phyloP scores from a whole-genome alignment of 345 rosid species.

The Camelina hispida region DNA sequence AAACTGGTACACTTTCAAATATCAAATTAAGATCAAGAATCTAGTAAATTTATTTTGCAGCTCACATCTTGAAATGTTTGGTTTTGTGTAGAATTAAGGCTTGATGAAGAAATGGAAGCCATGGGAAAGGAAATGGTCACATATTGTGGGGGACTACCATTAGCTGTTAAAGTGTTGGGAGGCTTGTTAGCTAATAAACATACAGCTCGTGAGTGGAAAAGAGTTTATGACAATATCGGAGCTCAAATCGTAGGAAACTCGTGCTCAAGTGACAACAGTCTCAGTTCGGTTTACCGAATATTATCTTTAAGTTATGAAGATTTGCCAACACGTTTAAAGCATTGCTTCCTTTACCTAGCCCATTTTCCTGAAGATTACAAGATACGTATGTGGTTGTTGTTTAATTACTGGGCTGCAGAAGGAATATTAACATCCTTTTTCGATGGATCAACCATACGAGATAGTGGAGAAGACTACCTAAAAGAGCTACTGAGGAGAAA shows the following conservation, averaged over 20 bases:
- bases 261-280: too few relatives aligned
- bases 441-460: too few relatives aligned
- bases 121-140: slow-evolving; percentile 13
- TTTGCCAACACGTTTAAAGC: too few relatives aligned
- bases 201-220: not conserved
- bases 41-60: not conserved
- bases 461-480: too few relatives aligned
- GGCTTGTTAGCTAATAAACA: slow-evolving; percentile 5
- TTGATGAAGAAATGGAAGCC: slow-evolving; percentile 16
- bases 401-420: too few relatives aligned
- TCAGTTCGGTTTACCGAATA: too few relatives aligned
- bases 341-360: too few relatives aligned
- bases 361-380: too few relatives aligned
- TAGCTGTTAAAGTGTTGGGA: not conserved
- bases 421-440: too few relatives aligned
- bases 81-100: not conserved
- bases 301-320: too few relatives aligned
- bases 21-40: not conserved
- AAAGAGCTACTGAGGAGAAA: too few relatives aligned
- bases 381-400: too few relatives aligned
- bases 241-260: not conserved
- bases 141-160: slow-evolving; percentile 12
- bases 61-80: not conserved
- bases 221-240: not conserved
- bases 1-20: slow-evolving; percentile 24